A percentile compares a stretch with the other conserved stretches of the same genome.
phyloP scores from a whole-genome alignment of 1,139 yeast genomes.

The Kurtzmaniella natalensis region DNA sequence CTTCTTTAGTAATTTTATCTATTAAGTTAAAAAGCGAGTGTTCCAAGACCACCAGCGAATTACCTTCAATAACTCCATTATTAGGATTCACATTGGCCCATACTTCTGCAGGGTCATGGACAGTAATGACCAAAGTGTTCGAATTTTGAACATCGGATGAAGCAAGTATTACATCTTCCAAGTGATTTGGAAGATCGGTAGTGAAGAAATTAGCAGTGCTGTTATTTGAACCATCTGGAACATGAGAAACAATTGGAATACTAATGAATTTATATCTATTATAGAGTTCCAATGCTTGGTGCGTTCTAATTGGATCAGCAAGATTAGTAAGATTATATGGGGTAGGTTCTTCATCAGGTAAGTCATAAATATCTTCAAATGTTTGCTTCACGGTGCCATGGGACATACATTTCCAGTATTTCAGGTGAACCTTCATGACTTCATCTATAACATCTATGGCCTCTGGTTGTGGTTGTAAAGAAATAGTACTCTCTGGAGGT shows the following conservation, averaged over 20 bases:
- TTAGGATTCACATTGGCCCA: slow-evolving; percentile 87
- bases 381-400: slow-evolving; percentile 52
- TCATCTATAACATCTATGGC: slow-evolving; percentile 85
- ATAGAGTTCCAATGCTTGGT: slow-evolving; percentile 59
- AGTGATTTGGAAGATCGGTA: slow-evolving; percentile 43
- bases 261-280: slow-evolving; percentile 55
- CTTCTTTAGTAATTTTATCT: slow-evolving; percentile 27
- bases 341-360: slow-evolving; percentile 19
- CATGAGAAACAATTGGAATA: slow-evolving; percentile 53
- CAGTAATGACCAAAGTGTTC: slow-evolving; percentile 59
- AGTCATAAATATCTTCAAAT: slow-evolving; percentile 40
- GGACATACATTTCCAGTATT: slow-evolving; percentile 81
- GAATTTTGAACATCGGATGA: slow-evolving; percentile 68
- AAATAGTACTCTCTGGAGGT: slow-evolving; percentile 76
- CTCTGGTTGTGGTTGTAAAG: slow-evolving; percentile 63
- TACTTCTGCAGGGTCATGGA: slow-evolving; percentile 91
- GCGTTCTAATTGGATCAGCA: slow-evolving; percentile 68
- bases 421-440: slow-evolving; percentile 75
- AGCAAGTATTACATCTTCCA: slow-evolving; percentile 70
- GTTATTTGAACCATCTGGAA: slow-evolving; percentile 18
- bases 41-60: slow-evolving; percentile 59
- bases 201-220: slow-evolving; percentile 23
- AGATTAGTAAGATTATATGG: slow-evolving; percentile 40
- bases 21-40: slow-evolving; percentile 40
- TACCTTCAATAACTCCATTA: slow-evolving; percentile 72